Evolutionary conservation across 768 basidiomycete genomes (phyloP).

Genomic region (Cyathus striatus): DNA sequence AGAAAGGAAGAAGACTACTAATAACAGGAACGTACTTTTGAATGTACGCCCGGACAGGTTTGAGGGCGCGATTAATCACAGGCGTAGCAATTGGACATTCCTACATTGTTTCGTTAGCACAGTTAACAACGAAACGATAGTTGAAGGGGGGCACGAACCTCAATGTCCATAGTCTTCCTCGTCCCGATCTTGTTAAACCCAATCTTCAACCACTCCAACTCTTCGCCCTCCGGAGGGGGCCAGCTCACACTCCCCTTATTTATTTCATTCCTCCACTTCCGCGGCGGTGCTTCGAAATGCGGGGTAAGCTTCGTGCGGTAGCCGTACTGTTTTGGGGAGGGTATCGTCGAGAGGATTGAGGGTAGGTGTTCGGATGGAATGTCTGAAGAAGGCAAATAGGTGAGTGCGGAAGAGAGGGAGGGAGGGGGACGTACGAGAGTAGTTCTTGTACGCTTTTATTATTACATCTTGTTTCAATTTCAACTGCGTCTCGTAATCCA

Average conservation of each 20-base stretch:
- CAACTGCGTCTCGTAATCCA: slow-evolving; percentile 84
- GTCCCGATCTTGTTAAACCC: slow-evolving; percentile 84
- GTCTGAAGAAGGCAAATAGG: slow-evolving; percentile 26
- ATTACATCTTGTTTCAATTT: slow-evolving; percentile 84
- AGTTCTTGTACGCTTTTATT: slow-evolving; percentile 76
- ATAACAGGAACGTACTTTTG: slow-evolving; percentile 56
- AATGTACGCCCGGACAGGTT: slow-evolving; percentile 58
- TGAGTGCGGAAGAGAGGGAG: background rate
- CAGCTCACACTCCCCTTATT: no score
- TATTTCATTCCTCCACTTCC: slow-evolving; percentile 23
- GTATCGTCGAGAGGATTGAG: slow-evolving; percentile 63
- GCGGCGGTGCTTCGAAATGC: slow-evolving; percentile 82
- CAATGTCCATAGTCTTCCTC: slow-evolving; percentile 82
- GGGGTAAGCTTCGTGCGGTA: slow-evolving; percentile 98
- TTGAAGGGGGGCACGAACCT: no score
- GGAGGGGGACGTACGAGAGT: slow-evolving; percentile 43
- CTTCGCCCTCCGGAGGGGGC: slow-evolving; percentile 15
- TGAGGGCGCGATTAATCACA: slow-evolving; percentile 66
- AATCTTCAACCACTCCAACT: slow-evolving; percentile 73
- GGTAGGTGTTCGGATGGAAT: slow-evolving; percentile 59
- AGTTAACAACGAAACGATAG: background rate
- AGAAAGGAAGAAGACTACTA: background rate
- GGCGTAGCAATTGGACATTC: slow-evolving; percentile 91
- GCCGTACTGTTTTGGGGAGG: slow-evolving; percentile 84
- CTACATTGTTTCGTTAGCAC: slow-evolving; percentile 26